Evolutionary conservation across 2,329 filamentous ascomycete species (phyloP), one percentile per base, ranked within the genome.

Genomic region (Chaetomium globosum): DNA sequence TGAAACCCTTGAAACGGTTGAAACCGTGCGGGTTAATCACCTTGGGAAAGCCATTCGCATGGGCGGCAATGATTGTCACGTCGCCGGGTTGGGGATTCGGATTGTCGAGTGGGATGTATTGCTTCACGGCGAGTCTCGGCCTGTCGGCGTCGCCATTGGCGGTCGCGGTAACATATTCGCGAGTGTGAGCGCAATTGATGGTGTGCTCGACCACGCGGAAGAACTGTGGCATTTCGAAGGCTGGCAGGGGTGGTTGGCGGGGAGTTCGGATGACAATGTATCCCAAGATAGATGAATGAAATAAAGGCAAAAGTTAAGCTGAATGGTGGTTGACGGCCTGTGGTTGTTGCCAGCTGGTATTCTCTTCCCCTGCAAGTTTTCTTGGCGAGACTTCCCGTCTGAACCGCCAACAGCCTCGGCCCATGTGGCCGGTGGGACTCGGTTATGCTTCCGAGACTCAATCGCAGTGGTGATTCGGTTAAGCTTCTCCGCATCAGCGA

Each of bases 1-100:
- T 8, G 51, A 16, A 16, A 10, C 8, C 30, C 4, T 19, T 7
- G 23, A 26, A 26, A 26, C 7, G 23, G 10, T 5, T 3, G n/a
- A 4, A 26, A 26, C 26, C 9, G 12, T 53, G 51, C 16, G 23
- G n/a, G 5, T 23, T 9, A 31, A 72, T 61, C 76, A 91, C 91
- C 83, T 97, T 98, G 12, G 92, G 90, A 71, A 97, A 97, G 12
- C 89, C 94, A 79, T 97, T 97, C 58, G 92, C 94, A 78, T 97
- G 93, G 4, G 89, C 89, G 12, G 85, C 92, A 63, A 98, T 87
- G 65, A 98, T 88, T 23, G 92, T 97, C 9, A 97, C 80, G 76
- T 95, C 91, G 39, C 91, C 91, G 1, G 87, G 85, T 68, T 86
- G 82, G 0, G 92, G 89, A 28, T 80, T 77, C 0, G 81, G 82